Percentiles rank a stretch among this genome's conserved stretches.
Conservation (phyloP, 257 asterid genomes). For the Orobanche coerulescens region DNA sequence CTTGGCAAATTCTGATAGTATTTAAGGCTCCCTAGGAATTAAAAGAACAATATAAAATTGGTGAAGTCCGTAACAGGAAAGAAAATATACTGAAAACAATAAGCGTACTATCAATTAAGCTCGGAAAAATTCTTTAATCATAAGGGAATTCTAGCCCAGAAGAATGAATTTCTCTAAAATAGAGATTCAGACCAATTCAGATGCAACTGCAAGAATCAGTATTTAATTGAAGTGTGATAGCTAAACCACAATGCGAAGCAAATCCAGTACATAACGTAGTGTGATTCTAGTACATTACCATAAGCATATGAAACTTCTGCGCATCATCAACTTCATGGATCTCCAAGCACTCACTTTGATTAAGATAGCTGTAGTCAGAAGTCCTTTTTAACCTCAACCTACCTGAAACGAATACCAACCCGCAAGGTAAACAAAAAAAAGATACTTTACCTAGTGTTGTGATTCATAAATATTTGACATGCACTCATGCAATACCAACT, state of each 20-base stretch:
- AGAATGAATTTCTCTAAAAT: conserved; percentile 13
- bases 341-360: conserved; percentile 67
- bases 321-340: conserved; percentile 63
- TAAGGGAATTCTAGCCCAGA: conserved; percentile 6
- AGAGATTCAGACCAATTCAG: conserved; percentile 1
- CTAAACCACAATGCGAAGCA: neutral
- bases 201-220: neutral
- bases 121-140: conserved; percentile 7
- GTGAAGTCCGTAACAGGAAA: conserved; percentile 5
- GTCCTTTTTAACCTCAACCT: conserved; percentile 64
- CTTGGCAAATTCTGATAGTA: conserved; percentile 51
- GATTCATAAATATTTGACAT: conserved; percentile 8
- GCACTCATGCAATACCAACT: too few relatives aligned
- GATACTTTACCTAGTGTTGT: neutral
- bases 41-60: conserved; percentile 16
- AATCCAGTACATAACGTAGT: neutral
- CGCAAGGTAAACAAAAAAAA: conserved; percentile 12
- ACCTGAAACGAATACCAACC: conserved; percentile 39
- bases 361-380: conserved; percentile 63
- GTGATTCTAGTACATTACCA: conserved; percentile 31
- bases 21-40: conserved; percentile 60
- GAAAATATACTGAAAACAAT: conserved; percentile 2
- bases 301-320: conserved; percentile 47
- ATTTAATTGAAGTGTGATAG: neutral
- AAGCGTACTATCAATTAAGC: conserved; percentile 12